Evolutionary conservation across 768 basidiomycete species (phyloP), one percentile per base, ranked within the genome.

Genomic region (Hemileccinum rubropunctum): DNA sequence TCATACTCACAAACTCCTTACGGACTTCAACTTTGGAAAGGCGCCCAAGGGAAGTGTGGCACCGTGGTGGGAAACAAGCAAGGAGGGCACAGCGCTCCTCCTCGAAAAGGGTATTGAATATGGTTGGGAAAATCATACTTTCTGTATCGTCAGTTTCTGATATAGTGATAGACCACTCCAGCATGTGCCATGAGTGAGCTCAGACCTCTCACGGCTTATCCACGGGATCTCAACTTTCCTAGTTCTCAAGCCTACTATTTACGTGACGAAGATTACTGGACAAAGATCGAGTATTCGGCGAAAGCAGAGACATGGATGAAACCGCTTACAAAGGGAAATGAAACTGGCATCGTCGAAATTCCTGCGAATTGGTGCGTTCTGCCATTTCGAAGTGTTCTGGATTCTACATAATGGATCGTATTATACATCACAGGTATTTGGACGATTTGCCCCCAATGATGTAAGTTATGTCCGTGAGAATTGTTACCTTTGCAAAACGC

Each of bases 41-140:
- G 71, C 80, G 20, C 82, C 82, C 0, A 80, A 78, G 61, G 83
- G 82, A 34, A 80, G 77, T 43, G 84, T 86, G 30, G 86, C 86
- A 1, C 86, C 86, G 0, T 90, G 87, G 85, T 90, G 86, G 86
- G 88, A 90, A 63, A 80, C 80, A 3, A 83, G 79, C 64, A 81
- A 78, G 53, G 84, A 86, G 63, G 82, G 82, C 4, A 80, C 80
- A 0, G 67, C 78, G 14, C 70, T 89, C 21, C 68, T 89, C 21
- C 74, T 87, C 20, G 82, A 84, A 33, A 82, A 83, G 54, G 88
- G 88, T 0, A 84, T 90, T 39, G 77, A 86, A 71, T 89, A 90
- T 59, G 86, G 83, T 83, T 50, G 43, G 45, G 7, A n/a, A 33
- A 17, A 27, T 13, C n/a, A n/a, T 14, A 44, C 33, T 43, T 32